Evolutionary conservation across 768 basidiomycete species (phyloP).

Genomic region (Tulasnella sp.): DNA sequence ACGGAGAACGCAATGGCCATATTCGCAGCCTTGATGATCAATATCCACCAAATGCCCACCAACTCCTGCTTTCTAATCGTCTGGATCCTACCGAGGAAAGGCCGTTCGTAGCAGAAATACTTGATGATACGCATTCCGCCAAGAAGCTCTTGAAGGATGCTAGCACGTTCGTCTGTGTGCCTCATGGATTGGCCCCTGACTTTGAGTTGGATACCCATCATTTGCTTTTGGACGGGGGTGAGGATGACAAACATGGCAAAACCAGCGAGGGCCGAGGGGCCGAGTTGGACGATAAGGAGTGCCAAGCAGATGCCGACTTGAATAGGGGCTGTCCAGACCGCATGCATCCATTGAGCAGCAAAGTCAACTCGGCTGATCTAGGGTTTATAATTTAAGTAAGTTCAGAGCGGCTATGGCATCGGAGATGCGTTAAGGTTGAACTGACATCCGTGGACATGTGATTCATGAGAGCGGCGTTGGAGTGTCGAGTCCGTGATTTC

Average conservation of each 20-base stretch:
- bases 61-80: slow-evolving; percentile 46
- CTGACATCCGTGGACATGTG: slow-evolving; percentile 58
- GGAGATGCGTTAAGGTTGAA: not conserved
- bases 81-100: slow-evolving; percentile 56
- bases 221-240: slow-evolving; percentile 59
- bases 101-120: slow-evolving; percentile 62
- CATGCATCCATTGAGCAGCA: slow-evolving; percentile 56
- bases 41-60: slow-evolving; percentile 44
- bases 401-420: not conserved
- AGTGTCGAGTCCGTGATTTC: slow-evolving; percentile 50
- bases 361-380: slow-evolving; percentile 22
- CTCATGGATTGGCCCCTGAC: slow-evolving; percentile 65
- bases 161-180: slow-evolving; percentile 85
- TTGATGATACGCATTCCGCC: slow-evolving; percentile 90
- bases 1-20: slow-evolving; percentile 49
- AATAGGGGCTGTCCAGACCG: slow-evolving; percentile 36
- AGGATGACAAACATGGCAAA: slow-evolving; percentile 56
- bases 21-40: slow-evolving; percentile 53
- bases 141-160: slow-evolving; percentile 79
- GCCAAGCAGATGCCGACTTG: slow-evolving; percentile 69
- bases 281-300: slow-evolving; percentile 51
- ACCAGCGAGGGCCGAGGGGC: slow-evolving; percentile 45
- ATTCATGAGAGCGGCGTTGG: slow-evolving; percentile 51
- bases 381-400: not conserved
- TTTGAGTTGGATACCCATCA: slow-evolving; percentile 64